Base-by-base conservation (phyloP, 768 basidiomycete species). In the Crepidotus variabilis region DNA sequence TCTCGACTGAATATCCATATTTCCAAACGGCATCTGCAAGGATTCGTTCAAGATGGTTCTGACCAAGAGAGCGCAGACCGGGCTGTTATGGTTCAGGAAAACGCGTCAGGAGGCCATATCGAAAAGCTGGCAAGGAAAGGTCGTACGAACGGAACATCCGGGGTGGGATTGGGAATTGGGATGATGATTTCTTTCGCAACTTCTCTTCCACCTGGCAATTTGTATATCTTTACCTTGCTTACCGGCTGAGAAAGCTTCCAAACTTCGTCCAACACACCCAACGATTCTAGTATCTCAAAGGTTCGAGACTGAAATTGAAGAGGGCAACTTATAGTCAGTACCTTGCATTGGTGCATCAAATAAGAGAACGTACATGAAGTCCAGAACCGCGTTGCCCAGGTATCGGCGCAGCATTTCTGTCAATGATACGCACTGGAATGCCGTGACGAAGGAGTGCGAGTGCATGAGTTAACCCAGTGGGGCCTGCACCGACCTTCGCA, bases 361-460 rank as follows among this genome's bases (percentile, higher is more conserved):
- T 28, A 28, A 28, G 8, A 28, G 28, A 48, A 43, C 52, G 16
- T 7, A 74, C 76, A 65, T 69, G 70, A 22, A 78, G 56, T 1
- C 68, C 76, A 5, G 65, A 65, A 2, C 71, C 72, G 2, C 78
- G 75, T 53, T 74, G 71, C 1, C 74, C 74, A 6, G 70, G 57
- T 8, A 63, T 69, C 14, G 70, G 65, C 0, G 63, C 52, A 0
- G 64, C 61, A 47, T 71, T 72, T 56, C 78, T 79, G 54, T 84
- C 77, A 50, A 84, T 76, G 33, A 85, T 72, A 18, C 79, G 77
- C 2, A 83, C 77, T 10, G 77, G 70, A n/a, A 82, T 63, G 3
- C 75, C 71, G 60, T 79, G 78, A n/a, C 67, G 68, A 18, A 75
- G 59, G n/a, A 81, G 71, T 2, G 71, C 58, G 0, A 78, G 66